Percentiles rank a stretch among this genome's conserved stretches.
phyloP scores from a whole-genome alignment of 2,329 filamentous ascomycete species.

The Penicillium sp. region DNA sequence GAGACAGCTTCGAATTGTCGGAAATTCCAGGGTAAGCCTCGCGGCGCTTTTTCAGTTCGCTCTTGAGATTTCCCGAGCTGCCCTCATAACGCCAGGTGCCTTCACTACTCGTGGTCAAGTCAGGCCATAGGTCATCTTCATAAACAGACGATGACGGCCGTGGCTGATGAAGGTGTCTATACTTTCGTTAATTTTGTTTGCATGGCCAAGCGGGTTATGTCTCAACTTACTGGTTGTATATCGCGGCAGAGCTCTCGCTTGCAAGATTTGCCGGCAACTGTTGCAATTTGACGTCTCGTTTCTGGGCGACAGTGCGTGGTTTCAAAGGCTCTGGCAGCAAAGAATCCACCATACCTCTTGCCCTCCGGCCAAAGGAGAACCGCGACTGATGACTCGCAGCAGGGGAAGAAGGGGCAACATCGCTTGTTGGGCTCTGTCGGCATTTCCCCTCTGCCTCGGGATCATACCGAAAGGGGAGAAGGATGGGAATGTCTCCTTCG shows the following conservation, averaged over 20 bases:
- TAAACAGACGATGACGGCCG: conserved; percentile 10
- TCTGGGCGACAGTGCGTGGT: background rate
- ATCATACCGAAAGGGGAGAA: conserved; percentile 4
- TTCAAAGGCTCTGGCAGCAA: conserved; percentile 10
- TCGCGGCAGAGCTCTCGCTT: background rate
- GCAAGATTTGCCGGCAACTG: background rate
- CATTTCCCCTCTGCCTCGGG: conserved; percentile 1
- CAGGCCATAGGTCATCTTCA: conserved; percentile 8
- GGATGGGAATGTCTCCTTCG: background rate
- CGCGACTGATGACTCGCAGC: background rate
- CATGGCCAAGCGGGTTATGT: background rate
- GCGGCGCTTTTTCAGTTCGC: background rate
- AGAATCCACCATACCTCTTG: conserved; percentile 10
- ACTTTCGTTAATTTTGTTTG: background rate
- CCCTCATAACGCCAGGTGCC: conserved; percentile 3
- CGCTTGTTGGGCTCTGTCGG: background rate
- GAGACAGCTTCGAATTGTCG: background rate
- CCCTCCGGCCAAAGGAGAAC: conserved; percentile 8
- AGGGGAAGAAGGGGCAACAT: background rate
- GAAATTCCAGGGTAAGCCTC: background rate
- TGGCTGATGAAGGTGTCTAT: background rate
- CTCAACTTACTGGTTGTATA: conserved; percentile 2
- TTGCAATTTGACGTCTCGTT: background rate
- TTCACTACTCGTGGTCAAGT: conserved; percentile 9
- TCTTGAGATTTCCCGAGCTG: background rate